Evolutionary conservation across 257 asterid species (phyloP).

Genomic region (Solanum rostratum): DNA sequence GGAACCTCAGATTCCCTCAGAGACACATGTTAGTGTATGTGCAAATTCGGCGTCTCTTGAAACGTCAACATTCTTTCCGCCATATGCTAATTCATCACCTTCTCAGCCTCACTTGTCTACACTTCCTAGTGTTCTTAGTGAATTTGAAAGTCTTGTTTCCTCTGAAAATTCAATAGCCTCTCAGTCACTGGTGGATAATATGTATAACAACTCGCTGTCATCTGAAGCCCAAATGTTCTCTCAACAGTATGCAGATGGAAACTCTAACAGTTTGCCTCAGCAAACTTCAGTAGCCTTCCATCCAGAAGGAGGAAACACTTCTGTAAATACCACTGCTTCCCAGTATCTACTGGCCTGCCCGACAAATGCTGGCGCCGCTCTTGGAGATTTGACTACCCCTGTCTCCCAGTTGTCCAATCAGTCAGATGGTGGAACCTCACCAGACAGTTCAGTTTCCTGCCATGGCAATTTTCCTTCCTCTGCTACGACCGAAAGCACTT

Average conservation of each 20-base stretch:
- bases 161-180: slow-evolving; percentile 3
- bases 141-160: background rate
- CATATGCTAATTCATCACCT: background rate
- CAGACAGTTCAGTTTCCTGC: slow-evolving; percentile 15
- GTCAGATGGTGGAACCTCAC: slow-evolving; percentile 9
- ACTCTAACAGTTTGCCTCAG: slow-evolving; percentile 9
- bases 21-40: background rate
- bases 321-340: slow-evolving; percentile 6
- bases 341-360: slow-evolving; percentile 1
- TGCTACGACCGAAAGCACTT: slow-evolving; percentile 5
- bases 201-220: slow-evolving; percentile 5
- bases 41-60: background rate
- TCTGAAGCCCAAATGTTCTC: slow-evolving; percentile 21
- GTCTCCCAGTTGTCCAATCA: slow-evolving; percentile 20
- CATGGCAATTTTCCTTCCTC: slow-evolving; percentile 9
- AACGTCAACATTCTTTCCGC: background rate
- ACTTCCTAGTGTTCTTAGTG: background rate
- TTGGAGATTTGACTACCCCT: slow-evolving; percentile 5
- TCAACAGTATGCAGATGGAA: slow-evolving; percentile 12
- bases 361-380: background rate
- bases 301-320: slow-evolving; percentile 8
- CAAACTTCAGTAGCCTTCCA: slow-evolving; percentile 10
- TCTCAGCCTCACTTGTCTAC: slow-evolving; percentile 7
- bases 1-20: slow-evolving; percentile 17
- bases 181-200: background rate